phyloP scores from a whole-genome alignment of 2,329 filamentous ascomycete species.

The Beauveria caledonica region DNA sequence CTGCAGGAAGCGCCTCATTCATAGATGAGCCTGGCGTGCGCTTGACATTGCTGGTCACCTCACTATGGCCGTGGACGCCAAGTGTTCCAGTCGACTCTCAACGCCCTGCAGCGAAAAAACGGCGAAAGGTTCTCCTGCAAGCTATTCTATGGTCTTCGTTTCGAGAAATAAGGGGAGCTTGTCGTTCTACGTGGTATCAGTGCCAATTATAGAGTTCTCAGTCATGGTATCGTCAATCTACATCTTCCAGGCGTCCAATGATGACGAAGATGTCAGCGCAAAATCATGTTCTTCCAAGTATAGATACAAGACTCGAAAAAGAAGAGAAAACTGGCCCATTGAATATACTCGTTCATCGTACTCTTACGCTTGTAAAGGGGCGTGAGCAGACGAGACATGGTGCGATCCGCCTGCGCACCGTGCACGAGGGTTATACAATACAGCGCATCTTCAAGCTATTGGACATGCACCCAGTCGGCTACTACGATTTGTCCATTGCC shows the following conservation, averaged over 20 bases:
- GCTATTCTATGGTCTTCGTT: background rate
- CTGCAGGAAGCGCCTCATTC: constrained; percentile 4
- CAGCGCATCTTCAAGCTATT: constrained; percentile 37
- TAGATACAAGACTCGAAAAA: no score
- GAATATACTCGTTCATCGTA: no score
- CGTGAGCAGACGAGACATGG: no score
- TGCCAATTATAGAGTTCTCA: no score
- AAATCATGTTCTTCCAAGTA: no score
- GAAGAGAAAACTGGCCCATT: no score
- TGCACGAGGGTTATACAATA: constrained; percentile 34
- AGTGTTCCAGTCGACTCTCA: constrained; percentile 12
- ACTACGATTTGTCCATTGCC: constrained; percentile 41
- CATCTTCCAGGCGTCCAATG: no score
- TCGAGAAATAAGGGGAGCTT: background rate
- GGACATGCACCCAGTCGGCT: constrained; percentile 41
- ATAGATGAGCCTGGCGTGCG: constrained; percentile 13
- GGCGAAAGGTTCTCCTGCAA: constrained; percentile 4
- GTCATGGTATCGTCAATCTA: no score
- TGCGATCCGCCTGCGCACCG: constrained; percentile 40
- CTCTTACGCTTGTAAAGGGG: no score
- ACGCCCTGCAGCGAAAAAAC: constrained; percentile 11
- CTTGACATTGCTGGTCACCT: constrained; percentile 14
- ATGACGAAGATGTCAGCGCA: no score
- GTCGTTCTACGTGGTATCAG: background rate
- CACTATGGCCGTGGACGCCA: constrained; percentile 11